Evolutionary conservation across 257 asterid species (phyloP).

Genomic region (Rubia yunnanensis): DNA sequence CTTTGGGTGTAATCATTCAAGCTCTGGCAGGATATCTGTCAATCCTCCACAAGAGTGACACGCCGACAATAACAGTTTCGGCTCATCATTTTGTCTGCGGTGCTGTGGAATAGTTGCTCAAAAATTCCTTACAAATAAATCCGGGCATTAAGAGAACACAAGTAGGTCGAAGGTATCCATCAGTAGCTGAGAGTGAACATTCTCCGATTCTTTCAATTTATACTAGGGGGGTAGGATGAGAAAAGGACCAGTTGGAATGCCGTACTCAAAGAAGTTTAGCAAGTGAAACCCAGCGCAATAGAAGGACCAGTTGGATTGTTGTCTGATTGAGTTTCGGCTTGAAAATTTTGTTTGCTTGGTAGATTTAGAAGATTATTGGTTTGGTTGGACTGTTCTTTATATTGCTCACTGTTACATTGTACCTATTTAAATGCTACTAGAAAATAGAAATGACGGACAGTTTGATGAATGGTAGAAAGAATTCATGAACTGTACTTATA

Average conservation of each 20-base stretch:
- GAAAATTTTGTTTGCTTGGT: too few relatives aligned
- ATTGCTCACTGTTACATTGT: background rate
- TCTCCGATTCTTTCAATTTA: background rate
- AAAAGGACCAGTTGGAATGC: background rate
- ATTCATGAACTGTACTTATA: too few relatives aligned
- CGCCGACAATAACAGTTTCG: background rate
- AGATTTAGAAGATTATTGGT: background rate
- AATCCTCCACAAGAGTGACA: background rate
- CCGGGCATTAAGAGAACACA: background rate
- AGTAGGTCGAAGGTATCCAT: background rate
- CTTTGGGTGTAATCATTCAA: conserved; percentile 46
- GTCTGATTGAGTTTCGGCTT: background rate
- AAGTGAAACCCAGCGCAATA: background rate
- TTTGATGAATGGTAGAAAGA: background rate
- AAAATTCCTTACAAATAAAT: background rate
- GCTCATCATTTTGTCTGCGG: background rate
- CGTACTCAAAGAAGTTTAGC: background rate
- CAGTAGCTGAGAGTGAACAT: conserved; percentile 5
- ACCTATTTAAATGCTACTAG: background rate
- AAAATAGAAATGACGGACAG: background rate
- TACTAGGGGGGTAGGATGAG: background rate
- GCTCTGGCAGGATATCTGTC: background rate
- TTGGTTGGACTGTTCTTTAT: background rate
- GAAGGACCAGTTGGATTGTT: background rate
- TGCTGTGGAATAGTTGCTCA: background rate